Percentiles rank a stretch among this genome's conserved stretches.
phyloP scores from a whole-genome alignment of 2,329 filamentous ascomycete species.

The Neurospora sp. region DNA sequence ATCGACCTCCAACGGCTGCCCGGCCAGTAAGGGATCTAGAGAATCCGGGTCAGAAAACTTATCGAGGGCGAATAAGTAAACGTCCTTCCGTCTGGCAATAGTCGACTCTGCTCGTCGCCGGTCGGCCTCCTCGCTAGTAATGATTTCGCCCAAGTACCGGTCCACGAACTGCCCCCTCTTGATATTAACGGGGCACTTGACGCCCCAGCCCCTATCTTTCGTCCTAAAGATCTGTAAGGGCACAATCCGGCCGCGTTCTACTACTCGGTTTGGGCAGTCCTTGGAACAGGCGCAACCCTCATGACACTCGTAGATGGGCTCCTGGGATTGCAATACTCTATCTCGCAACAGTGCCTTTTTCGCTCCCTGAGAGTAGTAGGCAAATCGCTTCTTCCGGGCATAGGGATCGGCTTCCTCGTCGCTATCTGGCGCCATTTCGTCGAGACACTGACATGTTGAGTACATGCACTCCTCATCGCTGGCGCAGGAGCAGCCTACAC shows the following conservation, averaged over 20 bases:
- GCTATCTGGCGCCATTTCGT: constrained; percentile 45
- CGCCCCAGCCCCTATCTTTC: constrained; percentile 62
- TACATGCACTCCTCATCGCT: constrained; percentile 57
- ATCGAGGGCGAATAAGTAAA: constrained; percentile 73
- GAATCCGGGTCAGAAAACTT: constrained; percentile 58
- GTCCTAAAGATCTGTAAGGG: constrained; percentile 72
- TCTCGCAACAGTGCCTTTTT: constrained; percentile 43
- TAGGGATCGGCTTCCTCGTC: constrained; percentile 39
- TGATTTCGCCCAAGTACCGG: constrained; percentile 64
- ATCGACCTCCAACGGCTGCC: constrained; percentile 49
- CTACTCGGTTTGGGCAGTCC: constrained; percentile 63
- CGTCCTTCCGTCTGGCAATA: constrained; percentile 54
- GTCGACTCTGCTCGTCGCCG: constrained; percentile 48
- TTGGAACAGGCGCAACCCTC: constrained; percentile 54
- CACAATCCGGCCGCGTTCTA: constrained; percentile 62
- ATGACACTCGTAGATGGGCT: constrained; percentile 75
- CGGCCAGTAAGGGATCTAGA: constrained; percentile 44
- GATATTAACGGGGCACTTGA: constrained; percentile 55
- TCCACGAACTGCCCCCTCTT: constrained; percentile 70
- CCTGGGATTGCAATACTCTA: constrained; percentile 40
- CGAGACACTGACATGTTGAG: constrained; percentile 55
- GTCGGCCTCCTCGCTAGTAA: constrained; percentile 54
- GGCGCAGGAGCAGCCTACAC: constrained; percentile 58
- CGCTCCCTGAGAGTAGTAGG: constrained; percentile 50
- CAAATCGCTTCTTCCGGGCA: constrained; percentile 35